Base-by-base conservation (phyloP, 2,329 filamentous ascomycete genomes). In the Aspergillus sp. region DNA sequence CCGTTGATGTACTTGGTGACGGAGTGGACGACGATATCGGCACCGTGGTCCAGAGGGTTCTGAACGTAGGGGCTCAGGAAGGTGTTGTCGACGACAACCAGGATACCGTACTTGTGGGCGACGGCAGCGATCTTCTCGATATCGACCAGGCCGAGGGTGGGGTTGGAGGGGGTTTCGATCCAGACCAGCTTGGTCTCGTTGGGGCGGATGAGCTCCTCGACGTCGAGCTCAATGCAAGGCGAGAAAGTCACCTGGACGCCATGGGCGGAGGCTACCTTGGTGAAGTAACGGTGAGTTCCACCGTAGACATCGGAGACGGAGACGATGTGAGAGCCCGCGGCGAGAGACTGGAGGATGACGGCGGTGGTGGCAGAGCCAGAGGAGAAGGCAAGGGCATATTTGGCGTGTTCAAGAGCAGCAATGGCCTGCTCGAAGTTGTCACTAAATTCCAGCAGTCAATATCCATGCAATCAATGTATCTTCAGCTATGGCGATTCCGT, bases 1-100 rank as follows among this genome's bases (percentile, higher is more conserved):
- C 95, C 95, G 77, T 98, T 98, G 82, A 99, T 98, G 81, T 98
- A 99, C 81, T 99, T 99, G 48, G 95, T 99, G 58, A 99, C 95
- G 58, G 89, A 93, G 84, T 98, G 94, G 47, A 98, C 90, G 67
- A 98, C 94, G 66, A 98, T 93, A 77, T 99, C 95, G 68, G 95
- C 95, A 69, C 95, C 95, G 75, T 94, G 91, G 73, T 96, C 89
- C 58, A 99, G 87, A 3, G 95, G 95, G 79, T 96, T 98, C 81
- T 99, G 95, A 51, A 99, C 86, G 76, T 98, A 99, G 32, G 95
- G 95, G 63, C 90, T 94, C 73, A 98, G 83, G 83, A 99, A 99
- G 19, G 95, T 99, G 82, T 99, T 99, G 82, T 99, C 95, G 44
- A 99, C 95, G n/a, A 99, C 95, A 47, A 99, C 95, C 74, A 91